Evolutionary conservation across 208 protist genomes (phyloP), one percentile per base, ranked within the genome.

Genomic region (Crithidia mellificae): DNA sequence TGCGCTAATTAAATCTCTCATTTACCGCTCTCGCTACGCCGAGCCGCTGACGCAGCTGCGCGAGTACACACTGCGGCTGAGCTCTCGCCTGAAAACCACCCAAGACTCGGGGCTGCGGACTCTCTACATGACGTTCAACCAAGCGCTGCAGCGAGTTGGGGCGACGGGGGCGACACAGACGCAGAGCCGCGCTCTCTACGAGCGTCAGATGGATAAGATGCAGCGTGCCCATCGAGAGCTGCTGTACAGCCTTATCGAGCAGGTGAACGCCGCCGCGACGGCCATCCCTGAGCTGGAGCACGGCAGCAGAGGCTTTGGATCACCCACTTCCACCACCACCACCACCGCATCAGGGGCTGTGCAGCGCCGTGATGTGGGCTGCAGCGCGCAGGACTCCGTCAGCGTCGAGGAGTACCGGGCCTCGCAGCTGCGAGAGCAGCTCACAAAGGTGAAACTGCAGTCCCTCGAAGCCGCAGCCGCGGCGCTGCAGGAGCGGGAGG

Each of bases 161-260:
- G 34, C 57, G 20, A 20, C 11, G 0, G 27, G 6, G 0, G 27
- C 29, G 17, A 30, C 25, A 15, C 54, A 62, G 30, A 8, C 52
- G 41, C 69, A 56, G 52, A 62, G 53, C 32, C 78, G 68, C 44
- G 64, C 74, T 15, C 24, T 65, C n/a, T 87, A 83, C 54, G 80
- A 91, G 55, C 50, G 67, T 46, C 58, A 81, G 47, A 69, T 88
- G 57, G 70, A 79, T n/a, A 75, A 83, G 55, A 56, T 80, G 67
- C 76, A 86, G 61, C 69, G 67, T 27, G 62, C 65, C 2, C 82
- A 88, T n/a, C 85, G 80, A n/a, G 82, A 87, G 14, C 39, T 84
- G 15, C 80, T 91, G 11, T 84, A 79, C 63, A 47, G 59, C 1
- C 52, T 91, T 15, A 61, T 91, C 2, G 65, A 69, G n/a, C 63